phyloP scores from a whole-genome alignment of 306 rosid genomes.

The Castanea mollissima region DNA sequence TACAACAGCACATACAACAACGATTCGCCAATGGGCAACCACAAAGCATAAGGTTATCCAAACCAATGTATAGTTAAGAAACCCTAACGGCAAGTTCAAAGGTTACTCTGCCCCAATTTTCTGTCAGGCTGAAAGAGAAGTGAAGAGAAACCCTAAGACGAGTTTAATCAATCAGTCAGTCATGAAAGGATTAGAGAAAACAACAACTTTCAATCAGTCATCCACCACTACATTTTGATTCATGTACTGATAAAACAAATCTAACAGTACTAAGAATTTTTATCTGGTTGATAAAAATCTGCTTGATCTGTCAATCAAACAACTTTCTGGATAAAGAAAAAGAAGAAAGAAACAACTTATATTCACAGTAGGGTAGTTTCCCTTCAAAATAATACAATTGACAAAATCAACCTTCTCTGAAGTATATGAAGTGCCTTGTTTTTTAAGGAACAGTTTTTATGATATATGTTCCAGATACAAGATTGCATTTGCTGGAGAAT shows the following conservation, averaged over 20 bases:
- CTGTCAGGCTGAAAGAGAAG: too few species aligned
- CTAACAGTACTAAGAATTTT: background rate
- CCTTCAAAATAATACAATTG: background rate
- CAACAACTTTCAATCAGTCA: background rate
- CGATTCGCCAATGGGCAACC: too few species aligned
- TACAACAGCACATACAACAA: too few species aligned
- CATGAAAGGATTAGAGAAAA: background rate
- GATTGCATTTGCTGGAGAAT: background rate
- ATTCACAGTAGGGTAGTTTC: background rate
- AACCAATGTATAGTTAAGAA: background rate
- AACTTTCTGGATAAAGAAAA: background rate
- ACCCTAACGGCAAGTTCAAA: background rate
- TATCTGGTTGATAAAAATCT: too few species aligned
- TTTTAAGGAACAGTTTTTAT: background rate
- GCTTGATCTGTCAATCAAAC: background rate
- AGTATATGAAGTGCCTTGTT: background rate
- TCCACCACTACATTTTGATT: background rate
- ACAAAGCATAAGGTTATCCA: too few species aligned
- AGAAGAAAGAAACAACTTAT: background rate
- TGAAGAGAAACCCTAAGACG: conserved; percentile 10
- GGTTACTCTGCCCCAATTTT: background rate
- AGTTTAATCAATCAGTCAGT: too few species aligned
- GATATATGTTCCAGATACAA: background rate
- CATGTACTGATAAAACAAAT: background rate
- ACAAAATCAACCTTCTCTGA: background rate